Evolutionary conservation across 1,139 yeast species (phyloP).

Genomic region (Scheffersomyces illinoinensis): DNA sequence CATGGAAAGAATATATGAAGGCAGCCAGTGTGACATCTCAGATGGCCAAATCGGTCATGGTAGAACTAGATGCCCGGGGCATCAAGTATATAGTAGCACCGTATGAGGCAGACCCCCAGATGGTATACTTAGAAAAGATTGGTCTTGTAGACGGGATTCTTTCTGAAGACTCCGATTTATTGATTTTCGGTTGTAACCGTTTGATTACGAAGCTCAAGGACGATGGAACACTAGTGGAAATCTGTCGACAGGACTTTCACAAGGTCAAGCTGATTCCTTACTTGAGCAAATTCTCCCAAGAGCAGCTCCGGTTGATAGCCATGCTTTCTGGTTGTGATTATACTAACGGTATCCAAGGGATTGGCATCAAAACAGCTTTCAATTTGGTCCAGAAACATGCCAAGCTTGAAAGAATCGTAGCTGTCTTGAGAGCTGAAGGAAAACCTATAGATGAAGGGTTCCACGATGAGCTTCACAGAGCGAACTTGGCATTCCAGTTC

Average conservation of each 20-base stretch:
- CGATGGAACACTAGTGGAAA: slow-evolving; percentile 72
- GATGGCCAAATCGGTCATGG: slow-evolving; percentile 87
- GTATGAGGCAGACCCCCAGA: slow-evolving; percentile 96
- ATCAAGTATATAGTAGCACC: slow-evolving; percentile 91
- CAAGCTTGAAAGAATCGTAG: slow-evolving; percentile 55
- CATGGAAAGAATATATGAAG: slow-evolving; percentile 71
- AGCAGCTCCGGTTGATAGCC: slow-evolving; percentile 75
- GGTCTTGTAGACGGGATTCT: slow-evolving; percentile 84
- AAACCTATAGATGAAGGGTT: slow-evolving; percentile 62
- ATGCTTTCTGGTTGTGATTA: slow-evolving; percentile 95
- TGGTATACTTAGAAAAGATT: slow-evolving; percentile 80
- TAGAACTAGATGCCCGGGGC: slow-evolving; percentile 57
- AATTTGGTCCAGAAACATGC: slow-evolving; percentile 53
- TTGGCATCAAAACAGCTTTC: slow-evolving; percentile 82
- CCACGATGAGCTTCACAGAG: slow-evolving; percentile 59
- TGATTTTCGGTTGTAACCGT: slow-evolving; percentile 80
- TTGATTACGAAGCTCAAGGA: slow-evolving; percentile 83
- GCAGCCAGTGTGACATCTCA: slow-evolving; percentile 86
- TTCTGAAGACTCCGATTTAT: slow-evolving; percentile 91
- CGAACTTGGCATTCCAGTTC: slow-evolving; percentile 78
- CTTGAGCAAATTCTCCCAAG: slow-evolving; percentile 47
- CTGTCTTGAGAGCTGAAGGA: slow-evolving; percentile 63
- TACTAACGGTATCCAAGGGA: slow-evolving; percentile 78
- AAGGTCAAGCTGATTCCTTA: slow-evolving; percentile 47
- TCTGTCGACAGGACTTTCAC: slow-evolving; percentile 54